Evolutionary conservation across 2,329 filamentous ascomycete genomes (phyloP).

Genomic region (Zymoseptoria crescenta): DNA sequence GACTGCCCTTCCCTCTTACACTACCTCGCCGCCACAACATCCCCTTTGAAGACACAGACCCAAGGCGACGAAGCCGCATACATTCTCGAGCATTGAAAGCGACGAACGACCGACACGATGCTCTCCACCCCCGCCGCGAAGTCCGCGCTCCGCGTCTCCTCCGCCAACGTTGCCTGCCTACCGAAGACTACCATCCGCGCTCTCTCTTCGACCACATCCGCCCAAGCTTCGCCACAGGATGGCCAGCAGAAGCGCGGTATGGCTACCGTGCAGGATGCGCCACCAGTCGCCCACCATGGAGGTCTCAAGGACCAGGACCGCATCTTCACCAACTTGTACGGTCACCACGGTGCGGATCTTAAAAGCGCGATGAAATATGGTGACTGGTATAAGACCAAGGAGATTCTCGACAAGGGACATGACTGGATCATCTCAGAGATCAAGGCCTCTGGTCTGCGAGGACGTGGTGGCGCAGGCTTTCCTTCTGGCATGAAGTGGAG

Average conservation of each 20-base stretch:
- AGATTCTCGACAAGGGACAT: conserved; percentile 92
- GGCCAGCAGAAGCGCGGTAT: conserved; percentile 59
- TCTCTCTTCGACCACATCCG: conserved; percentile 19
- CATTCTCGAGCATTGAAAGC: neutral
- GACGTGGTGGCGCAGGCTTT: conserved; percentile 94
- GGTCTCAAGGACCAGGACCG: conserved; percentile 92
- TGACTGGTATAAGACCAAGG: conserved; percentile 99
- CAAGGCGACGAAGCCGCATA: conserved; percentile 24
- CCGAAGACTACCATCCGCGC: conserved; percentile 28
- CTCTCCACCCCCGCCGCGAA: conserved; percentile 26
- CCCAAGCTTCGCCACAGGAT: conserved; percentile 24
- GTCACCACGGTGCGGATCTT: conserved; percentile 81
- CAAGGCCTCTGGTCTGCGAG: conserved; percentile 91
- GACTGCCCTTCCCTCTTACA: conserved; percentile 3
- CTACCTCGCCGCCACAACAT: conserved; percentile 8
- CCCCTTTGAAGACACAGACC: conserved; percentile 2
- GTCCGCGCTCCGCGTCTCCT: conserved; percentile 22
- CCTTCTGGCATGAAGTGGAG: conserved; percentile 95
- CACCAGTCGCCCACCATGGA: conserved; percentile 63
- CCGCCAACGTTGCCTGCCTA: conserved; percentile 18
- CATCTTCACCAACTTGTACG: conserved; percentile 98
- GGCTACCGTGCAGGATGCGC: conserved; percentile 46
- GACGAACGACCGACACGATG: conserved; percentile 16
- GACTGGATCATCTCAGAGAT: conserved; percentile 98
- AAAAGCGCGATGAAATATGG: conserved; percentile 96